Percentiles rank a stretch among this genome's conserved stretches.
These are phyloP conservation scores for Pseudozyma sp. DNA, from an alignment of 1,284 basidiomycete genomes.

Conservation along the genomic window DNA sequence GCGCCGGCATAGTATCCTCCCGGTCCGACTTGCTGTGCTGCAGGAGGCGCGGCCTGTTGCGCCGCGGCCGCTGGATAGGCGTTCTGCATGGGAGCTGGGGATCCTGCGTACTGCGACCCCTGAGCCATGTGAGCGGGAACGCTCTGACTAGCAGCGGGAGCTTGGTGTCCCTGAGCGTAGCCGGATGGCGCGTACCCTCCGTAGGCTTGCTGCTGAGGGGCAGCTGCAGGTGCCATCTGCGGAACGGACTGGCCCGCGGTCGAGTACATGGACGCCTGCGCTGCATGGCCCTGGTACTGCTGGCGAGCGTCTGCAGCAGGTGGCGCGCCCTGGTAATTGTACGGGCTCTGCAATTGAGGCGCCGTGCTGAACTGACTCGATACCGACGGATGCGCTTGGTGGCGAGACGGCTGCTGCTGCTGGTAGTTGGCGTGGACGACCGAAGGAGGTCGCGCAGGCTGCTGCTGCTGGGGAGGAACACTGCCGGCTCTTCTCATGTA, in stretches of 20 bases:
- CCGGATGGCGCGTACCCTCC: constrained; percentile 24
- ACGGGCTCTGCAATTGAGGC: constrained; percentile 34
- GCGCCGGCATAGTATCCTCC: constrained; percentile 51
- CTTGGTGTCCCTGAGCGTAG: constrained; percentile 29
- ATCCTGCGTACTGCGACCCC: constrained; percentile 23
- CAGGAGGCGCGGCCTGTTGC: constrained; percentile 46
- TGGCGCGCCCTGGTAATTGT: constrained; percentile 31
- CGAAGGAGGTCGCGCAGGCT: constrained; percentile 37
- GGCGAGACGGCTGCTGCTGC: constrained; percentile 30
- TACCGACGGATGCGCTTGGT: constrained; percentile 54
- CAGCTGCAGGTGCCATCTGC: constrained; percentile 21
- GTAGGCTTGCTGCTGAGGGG: constrained; percentile 30
- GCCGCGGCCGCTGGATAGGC: constrained; percentile 6
- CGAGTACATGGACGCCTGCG: constrained; percentile 44
- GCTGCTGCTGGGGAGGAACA: constrained; percentile 74
- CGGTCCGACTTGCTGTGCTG: constrained; percentile 54
- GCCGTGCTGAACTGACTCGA: constrained; percentile 55
- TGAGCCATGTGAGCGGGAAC: constrained; percentile 44
- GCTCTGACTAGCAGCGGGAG: constrained; percentile 37
- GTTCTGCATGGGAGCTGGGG: constrained; percentile 27
- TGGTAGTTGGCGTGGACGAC: constrained; percentile 44
- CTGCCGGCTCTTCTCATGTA: constrained; percentile 71
- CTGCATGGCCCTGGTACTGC: constrained; percentile 31
- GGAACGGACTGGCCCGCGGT: constrained; percentile 29
- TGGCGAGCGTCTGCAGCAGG: constrained; percentile 18